Conservation (phyloP, 2,329 filamentous ascomycete genomes). For the Monilinia fructigena region DNA sequence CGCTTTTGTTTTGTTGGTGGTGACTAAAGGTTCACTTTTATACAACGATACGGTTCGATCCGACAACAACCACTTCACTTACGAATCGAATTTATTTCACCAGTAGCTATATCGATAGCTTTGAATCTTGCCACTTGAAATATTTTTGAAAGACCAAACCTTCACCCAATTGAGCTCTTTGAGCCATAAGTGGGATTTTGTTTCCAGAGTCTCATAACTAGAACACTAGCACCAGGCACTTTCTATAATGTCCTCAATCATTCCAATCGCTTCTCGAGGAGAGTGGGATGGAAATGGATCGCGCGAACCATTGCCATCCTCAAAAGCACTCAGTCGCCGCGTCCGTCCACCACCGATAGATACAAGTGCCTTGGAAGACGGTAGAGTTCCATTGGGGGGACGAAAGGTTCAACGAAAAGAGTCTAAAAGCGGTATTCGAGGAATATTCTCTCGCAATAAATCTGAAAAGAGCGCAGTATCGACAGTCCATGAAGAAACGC, state of each 20-base stretch:
- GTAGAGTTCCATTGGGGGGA: conserved; percentile 30
- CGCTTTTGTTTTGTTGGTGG: conserved; percentile 14
- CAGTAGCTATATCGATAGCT: neutral
- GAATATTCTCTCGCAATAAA: conserved; percentile 38
- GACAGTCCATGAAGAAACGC: conserved; percentile 29
- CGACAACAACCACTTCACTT: neutral
- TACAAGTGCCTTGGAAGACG: conserved; percentile 21
- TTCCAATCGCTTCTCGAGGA: neutral
- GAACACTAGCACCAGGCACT: neutral
- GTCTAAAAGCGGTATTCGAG: conserved; percentile 37
- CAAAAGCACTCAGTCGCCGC: conserved; percentile 30
- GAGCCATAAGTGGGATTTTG: neutral
- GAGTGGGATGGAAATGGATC: neutral
- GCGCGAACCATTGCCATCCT: neutral
- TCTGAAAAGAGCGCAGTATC: conserved; percentile 30
- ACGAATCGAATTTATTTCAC: neutral
- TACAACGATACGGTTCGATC: neutral
- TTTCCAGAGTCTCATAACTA: neutral
- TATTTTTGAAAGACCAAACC: neutral
- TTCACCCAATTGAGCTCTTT: conserved; percentile 8
- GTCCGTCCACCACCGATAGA: conserved; percentile 34
- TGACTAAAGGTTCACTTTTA: neutral
- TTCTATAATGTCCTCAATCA: conserved; percentile 6
- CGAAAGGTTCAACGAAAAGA: conserved; percentile 32
- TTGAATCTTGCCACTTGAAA: neutral